phyloP scores from a whole-genome alignment of 1,284 basidiomycete genomes.

The Ceratobasidium sp. region DNA sequence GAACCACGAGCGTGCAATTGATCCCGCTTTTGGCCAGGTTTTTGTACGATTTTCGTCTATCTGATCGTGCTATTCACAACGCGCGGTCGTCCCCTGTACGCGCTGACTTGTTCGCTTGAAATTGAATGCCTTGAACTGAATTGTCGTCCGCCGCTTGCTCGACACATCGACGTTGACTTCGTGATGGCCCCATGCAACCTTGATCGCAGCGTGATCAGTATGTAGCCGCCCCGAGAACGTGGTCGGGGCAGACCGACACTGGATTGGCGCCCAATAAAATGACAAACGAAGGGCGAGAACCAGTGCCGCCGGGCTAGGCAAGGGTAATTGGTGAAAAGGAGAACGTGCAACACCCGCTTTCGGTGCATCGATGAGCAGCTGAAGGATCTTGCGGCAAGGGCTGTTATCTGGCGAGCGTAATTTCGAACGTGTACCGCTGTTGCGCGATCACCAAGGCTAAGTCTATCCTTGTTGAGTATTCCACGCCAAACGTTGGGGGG shows the following conservation, averaged over 20 bases:
- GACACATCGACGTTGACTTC: constrained; percentile 1
- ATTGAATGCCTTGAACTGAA: not conserved
- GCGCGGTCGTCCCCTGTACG: not conserved
- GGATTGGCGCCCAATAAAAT: constrained; percentile 1
- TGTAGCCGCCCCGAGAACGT: not conserved
- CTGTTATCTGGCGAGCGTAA: not conserved
- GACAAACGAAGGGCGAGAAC: constrained; percentile 9
- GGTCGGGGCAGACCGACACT: not conserved
- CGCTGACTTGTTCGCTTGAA: not conserved
- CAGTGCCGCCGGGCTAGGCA: not conserved
- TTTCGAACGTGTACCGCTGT: not conserved
- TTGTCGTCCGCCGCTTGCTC: not conserved
- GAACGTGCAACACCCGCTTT: not conserved
- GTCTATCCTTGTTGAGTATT: not conserved
- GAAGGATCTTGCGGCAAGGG: not conserved
- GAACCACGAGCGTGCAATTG: not conserved
- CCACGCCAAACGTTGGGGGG: not conserved
- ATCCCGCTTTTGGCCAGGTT: not conserved
- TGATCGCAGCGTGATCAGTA: constrained; percentile 1
- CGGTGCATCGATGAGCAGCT: constrained; percentile 7
- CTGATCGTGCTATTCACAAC: constrained; percentile 8
- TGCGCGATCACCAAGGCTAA: constrained; percentile 13
- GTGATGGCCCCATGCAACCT: not conserved
- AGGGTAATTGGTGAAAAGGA: not conserved
- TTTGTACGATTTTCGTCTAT: constrained; percentile 4